Percentiles rank a stretch among this genome's conserved stretches.
Conservation (phyloP, 495 filamentous ascomycete species). For the Schizothecium vesticola region DNA sequence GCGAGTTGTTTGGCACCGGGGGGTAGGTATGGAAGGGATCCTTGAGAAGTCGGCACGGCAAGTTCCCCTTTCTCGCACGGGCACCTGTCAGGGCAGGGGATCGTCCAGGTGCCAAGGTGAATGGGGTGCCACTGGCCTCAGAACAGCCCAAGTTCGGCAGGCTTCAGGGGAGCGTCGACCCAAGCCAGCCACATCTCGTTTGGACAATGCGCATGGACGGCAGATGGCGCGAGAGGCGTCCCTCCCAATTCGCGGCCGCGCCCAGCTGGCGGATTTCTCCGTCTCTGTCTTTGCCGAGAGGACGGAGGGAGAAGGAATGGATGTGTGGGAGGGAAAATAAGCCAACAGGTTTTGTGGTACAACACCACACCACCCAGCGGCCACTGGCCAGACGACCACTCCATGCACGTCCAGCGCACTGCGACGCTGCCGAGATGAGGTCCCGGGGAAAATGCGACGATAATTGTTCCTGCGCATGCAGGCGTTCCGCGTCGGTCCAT, state of each 20-base stretch:
- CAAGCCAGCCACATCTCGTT: not conserved
- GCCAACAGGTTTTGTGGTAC: no score
- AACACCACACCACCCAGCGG: not conserved
- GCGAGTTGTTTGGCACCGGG: not conserved
- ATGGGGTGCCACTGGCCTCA: not conserved
- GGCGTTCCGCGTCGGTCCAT: not conserved
- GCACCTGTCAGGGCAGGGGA: not conserved
- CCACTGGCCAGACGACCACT: not conserved
- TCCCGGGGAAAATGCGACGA: not conserved
- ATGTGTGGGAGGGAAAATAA: no score
- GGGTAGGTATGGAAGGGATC: not conserved
- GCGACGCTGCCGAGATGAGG: not conserved
- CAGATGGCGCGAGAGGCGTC: not conserved
- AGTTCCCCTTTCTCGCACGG: not conserved
- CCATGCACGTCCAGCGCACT: not conserved
- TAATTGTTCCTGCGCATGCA: not conserved
- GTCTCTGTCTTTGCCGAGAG: not conserved
- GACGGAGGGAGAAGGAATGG: no score
- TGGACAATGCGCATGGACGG: not conserved
- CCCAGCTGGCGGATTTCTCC: not conserved
- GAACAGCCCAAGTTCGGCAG: not conserved
- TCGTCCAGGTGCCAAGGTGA: not conserved
- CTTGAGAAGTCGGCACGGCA: not conserved
- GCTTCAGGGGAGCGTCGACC: not conserved
- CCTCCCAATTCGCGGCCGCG: not conserved